Evolutionary conservation across 2,329 filamentous ascomycete species (phyloP).

Genomic region (Aspergillus pseudoglaucus): DNA sequence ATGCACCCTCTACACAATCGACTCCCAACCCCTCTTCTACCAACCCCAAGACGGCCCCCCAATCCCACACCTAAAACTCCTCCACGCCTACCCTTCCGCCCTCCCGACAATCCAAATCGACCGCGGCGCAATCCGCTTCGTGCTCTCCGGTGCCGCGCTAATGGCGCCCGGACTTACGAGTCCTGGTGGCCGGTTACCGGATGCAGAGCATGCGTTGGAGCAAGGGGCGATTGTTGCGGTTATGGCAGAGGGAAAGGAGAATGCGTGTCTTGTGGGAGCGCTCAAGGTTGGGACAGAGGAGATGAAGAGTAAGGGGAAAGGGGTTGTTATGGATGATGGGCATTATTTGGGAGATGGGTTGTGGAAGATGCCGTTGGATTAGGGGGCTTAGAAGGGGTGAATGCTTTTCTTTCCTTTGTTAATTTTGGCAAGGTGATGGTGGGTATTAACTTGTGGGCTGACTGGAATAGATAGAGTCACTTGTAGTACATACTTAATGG

Average conservation of each 20-base stretch:
- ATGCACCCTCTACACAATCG: conserved; percentile 79
- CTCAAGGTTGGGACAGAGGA: conserved; percentile 81
- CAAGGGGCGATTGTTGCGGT: conserved; percentile 82
- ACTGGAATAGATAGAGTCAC: too few relatives aligned
- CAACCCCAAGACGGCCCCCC: conserved; percentile 72
- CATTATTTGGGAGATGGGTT: conserved; percentile 93
- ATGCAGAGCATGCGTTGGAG: conserved; percentile 56
- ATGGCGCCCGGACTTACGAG: conserved; percentile 94
- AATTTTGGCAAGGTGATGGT: neutral
- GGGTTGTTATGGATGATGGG: conserved; percentile 84
- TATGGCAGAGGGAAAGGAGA: conserved; percentile 85
- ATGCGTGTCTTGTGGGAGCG: conserved; percentile 81
- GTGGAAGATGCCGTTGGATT: conserved; percentile 64
- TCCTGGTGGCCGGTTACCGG: conserved; percentile 70
- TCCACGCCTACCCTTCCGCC: conserved; percentile 80
- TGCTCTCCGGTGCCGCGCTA: conserved; percentile 83
- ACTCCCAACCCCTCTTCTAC: conserved; percentile 77
- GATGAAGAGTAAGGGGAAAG: conserved; percentile 91
- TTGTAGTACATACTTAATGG: too few relatives aligned
- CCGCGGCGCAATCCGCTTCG: conserved; percentile 92
- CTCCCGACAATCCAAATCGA: conserved; percentile 87
- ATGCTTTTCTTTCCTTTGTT: too few relatives aligned
- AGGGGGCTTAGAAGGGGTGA: too few relatives aligned
- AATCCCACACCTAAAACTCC: conserved; percentile 78
- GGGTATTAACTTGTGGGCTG: too few relatives aligned